Conservation (phyloP, 1,284 basidiomycete species). For the Porogramme epimiltina region DNA sequence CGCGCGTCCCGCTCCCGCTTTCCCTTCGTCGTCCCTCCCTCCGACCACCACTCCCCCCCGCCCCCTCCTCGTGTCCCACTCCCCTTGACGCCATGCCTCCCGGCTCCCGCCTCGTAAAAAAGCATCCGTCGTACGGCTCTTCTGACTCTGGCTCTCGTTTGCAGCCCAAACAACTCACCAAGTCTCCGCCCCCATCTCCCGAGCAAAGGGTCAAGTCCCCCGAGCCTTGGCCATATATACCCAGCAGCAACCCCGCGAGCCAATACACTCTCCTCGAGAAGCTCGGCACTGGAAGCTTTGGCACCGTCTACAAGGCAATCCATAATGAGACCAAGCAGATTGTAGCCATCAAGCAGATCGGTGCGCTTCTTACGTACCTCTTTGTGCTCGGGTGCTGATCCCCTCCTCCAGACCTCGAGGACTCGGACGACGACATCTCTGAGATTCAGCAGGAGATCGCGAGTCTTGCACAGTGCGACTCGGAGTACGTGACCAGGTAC, state of each 20-base stretch:
- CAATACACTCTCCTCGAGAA: slow-evolving; percentile 95
- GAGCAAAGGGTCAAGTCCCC: slow-evolving; percentile 40
- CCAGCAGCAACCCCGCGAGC: slow-evolving; percentile 77
- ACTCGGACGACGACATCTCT: slow-evolving; percentile 92
- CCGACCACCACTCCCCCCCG: slow-evolving; percentile 3
- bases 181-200: slow-evolving; percentile 53
- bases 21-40: slow-evolving; percentile 14
- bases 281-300: slow-evolving; percentile 96
- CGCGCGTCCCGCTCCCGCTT: background rate
- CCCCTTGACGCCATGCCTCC: slow-evolving; percentile 23
- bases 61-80: slow-evolving; percentile 14
- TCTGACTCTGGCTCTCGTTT: slow-evolving; percentile 29
- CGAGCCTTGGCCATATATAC: slow-evolving; percentile 64
- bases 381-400: slow-evolving; percentile 10
- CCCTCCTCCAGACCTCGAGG: slow-evolving; percentile 66
- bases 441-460: slow-evolving; percentile 99
- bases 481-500: slow-evolving; percentile 94
- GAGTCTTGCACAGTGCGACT: slow-evolving; percentile 93
- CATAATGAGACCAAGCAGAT: slow-evolving; percentile 93
- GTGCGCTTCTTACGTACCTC: slow-evolving; percentile 43
- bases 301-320: slow-evolving; percentile 95
- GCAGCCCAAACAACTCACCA: slow-evolving; percentile 47
- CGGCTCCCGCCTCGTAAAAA: slow-evolving; percentile 31
- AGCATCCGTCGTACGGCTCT: slow-evolving; percentile 25
- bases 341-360: slow-evolving; percentile 98